A percentile compares a stretch with the other conserved stretches of the same genome.
phyloP scores from a whole-genome alignment of 202 grass and related monocot species.

The Eragrostis tef region DNA sequence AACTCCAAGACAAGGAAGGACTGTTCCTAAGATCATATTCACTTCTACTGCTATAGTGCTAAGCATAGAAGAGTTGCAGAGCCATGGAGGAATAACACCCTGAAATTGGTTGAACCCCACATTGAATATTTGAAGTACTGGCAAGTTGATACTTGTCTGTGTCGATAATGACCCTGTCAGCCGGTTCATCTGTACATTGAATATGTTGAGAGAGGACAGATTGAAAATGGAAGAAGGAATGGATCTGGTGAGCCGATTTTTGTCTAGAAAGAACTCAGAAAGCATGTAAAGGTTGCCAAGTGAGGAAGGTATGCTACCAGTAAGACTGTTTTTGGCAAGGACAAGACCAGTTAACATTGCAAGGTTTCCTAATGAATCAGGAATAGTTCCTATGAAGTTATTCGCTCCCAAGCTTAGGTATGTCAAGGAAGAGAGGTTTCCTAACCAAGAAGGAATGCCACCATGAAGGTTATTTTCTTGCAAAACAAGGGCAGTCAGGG shows the following conservation, averaged over 20 bases:
- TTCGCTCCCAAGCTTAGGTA: constrained; percentile 50
- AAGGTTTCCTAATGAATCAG: constrained; percentile 47
- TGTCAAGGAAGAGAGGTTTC: constrained; percentile 38
- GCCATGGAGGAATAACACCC: constrained; percentile 34
- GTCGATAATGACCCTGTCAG: constrained; percentile 33
- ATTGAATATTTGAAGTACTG: constrained; percentile 26
- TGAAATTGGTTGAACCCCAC: constrained; percentile 18
- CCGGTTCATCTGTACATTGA: constrained; percentile 29
- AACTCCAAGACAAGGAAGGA: constrained; percentile 32
- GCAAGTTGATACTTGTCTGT: constrained; percentile 1
- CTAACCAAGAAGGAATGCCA: constrained; percentile 43
- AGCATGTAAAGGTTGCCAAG: constrained; percentile 17
- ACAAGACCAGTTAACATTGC: constrained; percentile 17
- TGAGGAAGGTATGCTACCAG: constrained; percentile 19
- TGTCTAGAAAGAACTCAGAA: not conserved
- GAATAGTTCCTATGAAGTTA: constrained; percentile 46
- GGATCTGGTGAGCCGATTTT: constrained; percentile 41
- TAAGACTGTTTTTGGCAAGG: constrained; percentile 35
- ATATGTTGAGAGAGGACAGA: constrained; percentile 36
- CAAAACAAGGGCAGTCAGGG: constrained; percentile 14
- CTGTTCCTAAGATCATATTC: constrained; percentile 35
- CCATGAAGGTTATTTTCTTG: constrained; percentile 43
- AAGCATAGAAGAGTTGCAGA: constrained; percentile 49
- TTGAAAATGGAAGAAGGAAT: constrained; percentile 54
- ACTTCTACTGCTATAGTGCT: not conserved